phyloP scores from a whole-genome alignment of 139 green algal genomes.

The Chlamydomonas incerta region DNA sequence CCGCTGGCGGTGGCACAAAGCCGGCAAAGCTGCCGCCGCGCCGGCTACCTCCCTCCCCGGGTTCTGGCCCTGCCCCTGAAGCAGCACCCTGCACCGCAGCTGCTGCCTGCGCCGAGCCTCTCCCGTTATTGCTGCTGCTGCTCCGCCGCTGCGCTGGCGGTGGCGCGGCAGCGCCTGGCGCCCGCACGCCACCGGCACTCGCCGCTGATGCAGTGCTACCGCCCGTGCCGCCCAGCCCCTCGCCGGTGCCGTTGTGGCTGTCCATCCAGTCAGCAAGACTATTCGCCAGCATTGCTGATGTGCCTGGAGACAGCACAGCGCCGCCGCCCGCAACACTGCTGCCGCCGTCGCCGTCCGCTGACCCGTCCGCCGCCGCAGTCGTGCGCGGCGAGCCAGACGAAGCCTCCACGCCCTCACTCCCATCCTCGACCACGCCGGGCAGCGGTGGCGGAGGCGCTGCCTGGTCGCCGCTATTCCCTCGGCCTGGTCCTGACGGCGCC shows the following conservation, averaged over 20 bases:
- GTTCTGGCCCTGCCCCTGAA: no score
- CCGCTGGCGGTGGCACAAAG: not conserved
- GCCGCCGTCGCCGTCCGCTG: not conserved
- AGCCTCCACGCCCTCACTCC: not conserved
- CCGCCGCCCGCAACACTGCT: not conserved
- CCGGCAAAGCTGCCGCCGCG: not conserved
- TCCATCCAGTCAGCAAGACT: conserved; percentile 42
- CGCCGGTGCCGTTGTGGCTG: no score
- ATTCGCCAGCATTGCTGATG: not conserved
- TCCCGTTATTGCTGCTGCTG: no score
- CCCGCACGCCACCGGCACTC: no score
- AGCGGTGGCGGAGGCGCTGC: not conserved
- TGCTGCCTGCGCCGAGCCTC: no score
- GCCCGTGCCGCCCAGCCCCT: not conserved
- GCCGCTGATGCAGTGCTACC: no score
- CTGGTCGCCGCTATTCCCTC: not conserved
- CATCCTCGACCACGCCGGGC: not conserved
- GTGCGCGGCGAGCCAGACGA: not conserved
- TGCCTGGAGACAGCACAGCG: not conserved
- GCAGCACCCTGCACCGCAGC: no score
- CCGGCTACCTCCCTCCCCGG: no score
- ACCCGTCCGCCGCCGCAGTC: not conserved
- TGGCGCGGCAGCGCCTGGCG: no score
- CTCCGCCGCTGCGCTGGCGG: not conserved
- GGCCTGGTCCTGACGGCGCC: not conserved